Evolutionary conservation across 106 monocot genomes (phyloP), one percentile per base, ranked within the genome.

Genomic region (Dioscorea dumetorum): DNA sequence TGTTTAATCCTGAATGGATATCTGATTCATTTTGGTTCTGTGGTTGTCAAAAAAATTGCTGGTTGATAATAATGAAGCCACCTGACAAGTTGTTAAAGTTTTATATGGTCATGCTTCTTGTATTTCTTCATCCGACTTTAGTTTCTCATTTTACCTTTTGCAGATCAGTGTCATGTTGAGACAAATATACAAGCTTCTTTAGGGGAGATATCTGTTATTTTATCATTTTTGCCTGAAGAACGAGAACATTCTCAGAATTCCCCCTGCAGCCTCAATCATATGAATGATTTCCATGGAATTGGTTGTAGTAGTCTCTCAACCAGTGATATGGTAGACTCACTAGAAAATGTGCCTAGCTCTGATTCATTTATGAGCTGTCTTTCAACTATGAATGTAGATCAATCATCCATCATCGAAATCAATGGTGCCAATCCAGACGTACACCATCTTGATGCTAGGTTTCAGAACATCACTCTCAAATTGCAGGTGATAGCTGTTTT

Each of bases 141-240:
- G 28, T 28, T 28, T 28, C 28, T 28, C 28, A 28, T 67, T 57
- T 56, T 73, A 70, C 23, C 32, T 66, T 52, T 23, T 80, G 22
- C 90, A 93, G 97, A 92, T 70, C 82, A 80, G 71, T 83, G 80
- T 31, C 71, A 79, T 24, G 79, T 81, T 33, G 92, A 99, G 73
- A 93, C 87, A 69, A 90, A 72, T 73, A 61, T 92, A 69, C 87
- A 73, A 66, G 97, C 82, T 59, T 67, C 82, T 67, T 67, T 92
- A 62, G 66, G 81, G 57, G 76, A 73, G 50, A 48, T 99, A 59
- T 86, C 84, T 71, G 35, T 89, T 69, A 24, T 82, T 62, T 70
- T 99, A 82, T 82, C 64, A 15, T 81, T 85, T 52, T 48, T 61
- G 52, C 73, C 80, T 52, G 77, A 82, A 58, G 69, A 88, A 57